Evolutionary conservation across 306 rosid species (phyloP).

Genomic region (Cicer cuneatum): DNA sequence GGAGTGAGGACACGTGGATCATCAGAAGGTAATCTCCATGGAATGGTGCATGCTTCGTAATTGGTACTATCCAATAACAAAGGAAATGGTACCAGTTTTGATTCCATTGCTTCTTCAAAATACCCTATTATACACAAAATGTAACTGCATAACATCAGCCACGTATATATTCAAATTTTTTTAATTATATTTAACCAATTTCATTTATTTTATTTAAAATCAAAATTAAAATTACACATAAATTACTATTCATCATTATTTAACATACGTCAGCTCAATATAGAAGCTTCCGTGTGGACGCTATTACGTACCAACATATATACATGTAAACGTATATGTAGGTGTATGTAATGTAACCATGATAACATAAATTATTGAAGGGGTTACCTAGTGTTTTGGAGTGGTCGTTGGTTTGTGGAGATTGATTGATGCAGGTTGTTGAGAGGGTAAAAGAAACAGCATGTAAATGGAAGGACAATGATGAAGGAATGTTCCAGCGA

Average conservation of each 20-base stretch:
- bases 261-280: no score
- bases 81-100: conserved; percentile 73
- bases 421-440: background rate
- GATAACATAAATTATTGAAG: background rate
- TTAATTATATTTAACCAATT: no score
- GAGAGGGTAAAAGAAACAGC: conserved; percentile 23
- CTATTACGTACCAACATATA: no score
- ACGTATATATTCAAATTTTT: no score
- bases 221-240: no score
- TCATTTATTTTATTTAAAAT: no score
- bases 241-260: no score
- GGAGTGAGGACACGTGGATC: conserved; percentile 76
- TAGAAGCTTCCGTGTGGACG: no score
- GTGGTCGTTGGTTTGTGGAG: background rate
- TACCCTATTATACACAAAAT: background rate
- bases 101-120: conserved; percentile 51
- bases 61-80: conserved; percentile 46
- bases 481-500: conserved; percentile 4
- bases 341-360: background rate
- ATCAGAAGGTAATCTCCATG: conserved; percentile 83
- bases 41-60: conserved; percentile 81
- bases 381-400: conserved; percentile 30
- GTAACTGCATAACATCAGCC: background rate
- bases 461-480: background rate
- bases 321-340: no score